These are phyloP conservation scores for Prunus yedoensis DNA, from an alignment of 331 rosid genomes.

Conservation along the genomic window DNA sequence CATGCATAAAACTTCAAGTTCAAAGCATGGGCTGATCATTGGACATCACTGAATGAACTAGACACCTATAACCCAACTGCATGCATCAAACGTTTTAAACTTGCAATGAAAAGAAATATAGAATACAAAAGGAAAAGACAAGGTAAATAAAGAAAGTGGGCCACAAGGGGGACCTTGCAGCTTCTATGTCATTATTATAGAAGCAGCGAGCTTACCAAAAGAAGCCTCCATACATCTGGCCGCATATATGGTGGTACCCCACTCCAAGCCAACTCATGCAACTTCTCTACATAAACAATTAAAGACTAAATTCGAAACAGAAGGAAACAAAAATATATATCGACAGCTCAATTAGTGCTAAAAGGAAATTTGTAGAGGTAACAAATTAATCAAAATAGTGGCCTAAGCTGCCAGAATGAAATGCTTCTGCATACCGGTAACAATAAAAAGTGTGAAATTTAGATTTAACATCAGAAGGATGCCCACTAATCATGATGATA, in stretches of 20 bases:
- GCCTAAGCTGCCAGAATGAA: background rate
- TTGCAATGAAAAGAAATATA: background rate
- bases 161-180: background rate
- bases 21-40: constrained; percentile 1
- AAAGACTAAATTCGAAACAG: background rate
- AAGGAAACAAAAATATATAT: background rate
- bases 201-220: constrained; percentile 64
- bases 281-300: constrained; percentile 61
- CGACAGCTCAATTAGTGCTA: background rate
- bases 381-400: background rate
- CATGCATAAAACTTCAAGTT: background rate
- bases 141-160: background rate
- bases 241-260: constrained; percentile 96
- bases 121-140: background rate
- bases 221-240: constrained; percentile 92
- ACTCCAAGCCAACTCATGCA: constrained; percentile 97
- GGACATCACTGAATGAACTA: background rate
- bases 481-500: background rate
- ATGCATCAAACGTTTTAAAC: background rate
- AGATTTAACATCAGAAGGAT: background rate
- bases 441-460: background rate
- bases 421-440: background rate
- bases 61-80: background rate
- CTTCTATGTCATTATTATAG: background rate
- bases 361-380: background rate